phyloP scores from a whole-genome alignment of 768 basidiomycete species.

The Pleurotus giganteus region DNA sequence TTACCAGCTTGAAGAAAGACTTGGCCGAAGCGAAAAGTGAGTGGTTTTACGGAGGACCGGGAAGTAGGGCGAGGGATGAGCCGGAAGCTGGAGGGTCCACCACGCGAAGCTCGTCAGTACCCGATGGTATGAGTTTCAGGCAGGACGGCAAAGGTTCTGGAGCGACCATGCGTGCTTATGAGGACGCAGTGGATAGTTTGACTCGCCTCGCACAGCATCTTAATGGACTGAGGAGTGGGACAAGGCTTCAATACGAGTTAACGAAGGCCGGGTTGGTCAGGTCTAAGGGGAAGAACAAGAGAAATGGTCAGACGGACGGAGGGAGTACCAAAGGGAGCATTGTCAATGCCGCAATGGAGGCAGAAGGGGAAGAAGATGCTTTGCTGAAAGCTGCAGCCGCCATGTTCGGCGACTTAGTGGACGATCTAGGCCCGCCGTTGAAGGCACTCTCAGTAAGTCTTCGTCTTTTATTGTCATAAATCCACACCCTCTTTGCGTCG shows the following conservation, averaged over 20 bases:
- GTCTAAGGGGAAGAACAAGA: slow-evolving; percentile 16
- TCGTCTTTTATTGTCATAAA: too few species aligned
- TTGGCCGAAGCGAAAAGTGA: slow-evolving; percentile 88
- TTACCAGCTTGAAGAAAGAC: slow-evolving; percentile 85
- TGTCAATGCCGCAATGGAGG: slow-evolving; percentile 17
- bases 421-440: slow-evolving; percentile 77
- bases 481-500: too few species aligned
- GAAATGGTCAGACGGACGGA: slow-evolving; percentile 10
- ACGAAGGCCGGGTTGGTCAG: slow-evolving; percentile 49
- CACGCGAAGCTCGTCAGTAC: background rate
- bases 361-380: slow-evolving; percentile 32
- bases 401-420: slow-evolving; percentile 77
- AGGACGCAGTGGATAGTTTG: slow-evolving; percentile 83
- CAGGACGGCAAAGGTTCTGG: slow-evolving; percentile 17
- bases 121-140: slow-evolving; percentile 8
- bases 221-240: slow-evolving; percentile 84
- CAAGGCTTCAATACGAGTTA: slow-evolving; percentile 79
- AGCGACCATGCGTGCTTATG: slow-evolving; percentile 58
- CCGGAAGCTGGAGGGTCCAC: background rate
- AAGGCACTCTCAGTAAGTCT: slow-evolving; percentile 68
- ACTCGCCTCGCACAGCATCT: slow-evolving; percentile 93
- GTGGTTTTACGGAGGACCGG: slow-evolving; percentile 45
- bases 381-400: slow-evolving; percentile 61
- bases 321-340: background rate
- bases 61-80: slow-evolving; percentile 21